A percentile compares a stretch with the other conserved stretches of the same genome.
Conservation (phyloP, 768 basidiomycete genomes). For the Lactarius evosmus region DNA sequence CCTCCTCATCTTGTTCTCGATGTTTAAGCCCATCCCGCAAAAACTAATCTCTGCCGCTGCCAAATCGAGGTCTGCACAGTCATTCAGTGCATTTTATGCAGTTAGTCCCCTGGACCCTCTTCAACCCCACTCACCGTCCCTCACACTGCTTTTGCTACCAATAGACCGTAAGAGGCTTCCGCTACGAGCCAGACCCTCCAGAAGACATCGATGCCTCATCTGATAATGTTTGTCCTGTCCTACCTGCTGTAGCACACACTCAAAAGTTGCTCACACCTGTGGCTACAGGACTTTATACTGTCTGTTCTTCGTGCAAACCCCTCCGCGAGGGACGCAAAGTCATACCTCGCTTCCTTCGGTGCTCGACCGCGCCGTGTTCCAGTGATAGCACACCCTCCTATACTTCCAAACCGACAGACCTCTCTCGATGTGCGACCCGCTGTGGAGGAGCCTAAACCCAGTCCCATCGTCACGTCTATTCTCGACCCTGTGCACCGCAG, state of each 20-base stretch:
- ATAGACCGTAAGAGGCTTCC: constrained; percentile 25
- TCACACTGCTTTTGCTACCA: background rate
- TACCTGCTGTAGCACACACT: background rate
- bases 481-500: constrained; percentile 80
- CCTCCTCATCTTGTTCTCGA: constrained; percentile 6
- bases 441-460: constrained; percentile 40
- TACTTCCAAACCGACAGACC: constrained; percentile 33
- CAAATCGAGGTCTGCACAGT: constrained; percentile 32
- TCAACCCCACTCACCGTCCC: background rate
- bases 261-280: constrained; percentile 19
- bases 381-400: constrained; percentile 31
- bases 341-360: constrained; percentile 90
- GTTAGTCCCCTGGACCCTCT: constrained; percentile 39
- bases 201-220: constrained; percentile 15
- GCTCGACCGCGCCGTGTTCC: constrained; percentile 43
- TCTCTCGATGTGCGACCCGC: constrained; percentile 32
- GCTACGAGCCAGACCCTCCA: constrained; percentile 16
- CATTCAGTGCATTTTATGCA: constrained; percentile 54
- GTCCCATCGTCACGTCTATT: constrained; percentile 64
- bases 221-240: constrained; percentile 6
- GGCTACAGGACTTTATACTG: constrained; percentile 84
- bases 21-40: constrained; percentile 36
- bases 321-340: constrained; percentile 84
- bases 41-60: constrained; percentile 29
- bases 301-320: constrained; percentile 93